A percentile compares a stretch with the other conserved stretches of the same genome.
Conservation (phyloP, 306 rosid genomes). For the Delonix regia region DNA sequence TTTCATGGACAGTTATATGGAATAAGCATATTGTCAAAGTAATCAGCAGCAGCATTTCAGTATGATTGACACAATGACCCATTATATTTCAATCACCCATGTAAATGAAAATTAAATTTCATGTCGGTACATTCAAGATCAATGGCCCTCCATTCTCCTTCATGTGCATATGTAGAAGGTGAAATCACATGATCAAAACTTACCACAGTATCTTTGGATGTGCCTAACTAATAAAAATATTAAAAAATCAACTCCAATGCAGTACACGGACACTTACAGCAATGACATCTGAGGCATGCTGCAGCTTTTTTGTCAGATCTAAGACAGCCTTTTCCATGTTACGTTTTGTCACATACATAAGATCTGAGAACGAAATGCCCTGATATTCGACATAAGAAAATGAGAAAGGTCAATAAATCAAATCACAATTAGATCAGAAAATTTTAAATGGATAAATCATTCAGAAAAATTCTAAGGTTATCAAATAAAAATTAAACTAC, state of each 20-base stretch:
- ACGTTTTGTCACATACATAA: conserved; percentile 93
- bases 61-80: neutral
- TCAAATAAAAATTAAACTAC: conserved; percentile 1
- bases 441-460: conserved; percentile 12
- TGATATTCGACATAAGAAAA: conserved; percentile 36
- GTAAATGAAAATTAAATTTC: conserved; percentile 2
- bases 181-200: neutral
- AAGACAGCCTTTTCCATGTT: conserved; percentile 86
- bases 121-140: neutral
- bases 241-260: neutral
- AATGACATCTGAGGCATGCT: conserved; percentile 79
- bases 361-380: conserved; percentile 90
- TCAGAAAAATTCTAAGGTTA: conserved; percentile 2
- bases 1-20: neutral
- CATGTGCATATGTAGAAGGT: conserved; percentile 1
- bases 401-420: conserved; percentile 3
- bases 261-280: conserved; percentile 64
- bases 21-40: neutral
- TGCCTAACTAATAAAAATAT: conserved; percentile 1
- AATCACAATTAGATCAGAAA: conserved; percentile 15
- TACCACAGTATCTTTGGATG: conserved; percentile 8
- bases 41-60: neutral
- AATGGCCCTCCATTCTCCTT: neutral
- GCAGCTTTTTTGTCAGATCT: conserved; percentile 82
- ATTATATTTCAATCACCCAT: conserved; percentile 8